Evolutionary conservation across 2,329 filamentous ascomycete genomes (phyloP).

Genomic region (Biscogniauxia sp.): DNA sequence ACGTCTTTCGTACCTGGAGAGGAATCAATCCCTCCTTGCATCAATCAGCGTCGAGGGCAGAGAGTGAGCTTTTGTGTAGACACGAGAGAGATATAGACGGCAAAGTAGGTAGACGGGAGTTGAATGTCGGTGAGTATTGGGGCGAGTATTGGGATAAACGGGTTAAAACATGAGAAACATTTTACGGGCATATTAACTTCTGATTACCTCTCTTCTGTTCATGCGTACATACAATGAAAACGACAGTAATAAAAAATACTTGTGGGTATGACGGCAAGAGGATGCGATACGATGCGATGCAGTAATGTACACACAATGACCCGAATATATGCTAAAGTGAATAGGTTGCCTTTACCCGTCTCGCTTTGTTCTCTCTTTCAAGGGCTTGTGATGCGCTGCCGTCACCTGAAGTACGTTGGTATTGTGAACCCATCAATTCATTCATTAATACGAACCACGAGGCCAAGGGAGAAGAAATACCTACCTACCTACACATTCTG

Average conservation of each 20-base stretch:
- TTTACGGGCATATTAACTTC: not conserved
- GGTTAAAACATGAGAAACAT: not conserved
- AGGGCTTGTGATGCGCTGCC: not conserved
- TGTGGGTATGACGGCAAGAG: not conserved
- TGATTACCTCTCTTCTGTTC: not conserved
- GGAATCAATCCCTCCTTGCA: slow-evolving; percentile 6
- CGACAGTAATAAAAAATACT: not conserved
- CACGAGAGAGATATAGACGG: slow-evolving; percentile 3
- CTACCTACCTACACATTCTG: not conserved
- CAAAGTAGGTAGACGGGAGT: not conserved
- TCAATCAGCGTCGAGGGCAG: slow-evolving; percentile 1
- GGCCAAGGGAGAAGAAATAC: not conserved
- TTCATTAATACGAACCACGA: slow-evolving; percentile 1
- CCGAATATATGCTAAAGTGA: not conserved
- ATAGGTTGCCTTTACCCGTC: not conserved
- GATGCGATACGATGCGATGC: not conserved
- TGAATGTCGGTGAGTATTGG: slow-evolving; percentile 1
- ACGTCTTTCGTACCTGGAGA: slow-evolving; percentile 14
- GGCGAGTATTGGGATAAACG: slow-evolving; percentile 1
- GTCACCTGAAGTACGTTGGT: not conserved
- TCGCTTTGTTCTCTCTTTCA: not conserved
- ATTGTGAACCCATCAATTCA: not conserved
- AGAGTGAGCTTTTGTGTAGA: slow-evolving; percentile 2
- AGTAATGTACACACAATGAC: not conserved
- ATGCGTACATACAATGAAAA: not conserved